A percentile compares a stretch with the other conserved stretches of the same genome.
These are phyloP conservation scores for Oryza australiensis DNA, from an alignment of 176 grass and related monocot species.

Conservation along the genomic window DNA sequence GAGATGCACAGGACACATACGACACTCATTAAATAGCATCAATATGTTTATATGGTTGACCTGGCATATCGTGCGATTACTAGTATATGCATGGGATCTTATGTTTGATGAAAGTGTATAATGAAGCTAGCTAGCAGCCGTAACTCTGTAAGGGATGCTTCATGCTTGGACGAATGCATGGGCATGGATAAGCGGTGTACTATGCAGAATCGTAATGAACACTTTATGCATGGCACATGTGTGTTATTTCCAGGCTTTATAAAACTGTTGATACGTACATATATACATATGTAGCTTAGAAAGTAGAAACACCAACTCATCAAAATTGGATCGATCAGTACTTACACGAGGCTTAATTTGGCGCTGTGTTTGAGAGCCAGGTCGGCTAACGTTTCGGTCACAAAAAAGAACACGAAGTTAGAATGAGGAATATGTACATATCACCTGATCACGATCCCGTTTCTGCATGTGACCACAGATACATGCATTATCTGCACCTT, in stretches of 20 bases:
- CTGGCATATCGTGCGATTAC: too few species aligned
- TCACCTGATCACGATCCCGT: neutral
- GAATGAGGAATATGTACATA: neutral
- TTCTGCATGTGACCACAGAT: neutral
- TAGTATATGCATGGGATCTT: too few species aligned
- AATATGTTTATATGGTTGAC: too few species aligned
- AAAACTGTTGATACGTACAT: neutral
- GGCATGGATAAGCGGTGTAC: too few species aligned
- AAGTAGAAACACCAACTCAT: neutral
- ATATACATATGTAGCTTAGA: neutral
- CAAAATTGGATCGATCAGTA: neutral
- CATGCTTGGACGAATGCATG: too few species aligned
- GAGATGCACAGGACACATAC: too few species aligned
- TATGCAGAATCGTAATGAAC: neutral
- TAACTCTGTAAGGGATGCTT: too few species aligned
- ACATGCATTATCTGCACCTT: neutral
- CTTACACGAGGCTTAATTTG: neutral
- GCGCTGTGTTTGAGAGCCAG: neutral
- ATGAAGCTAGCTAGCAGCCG: too few species aligned
- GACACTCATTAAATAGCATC: too few species aligned
- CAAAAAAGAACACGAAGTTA: neutral
- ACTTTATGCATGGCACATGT: neutral
- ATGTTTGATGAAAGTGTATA: too few species aligned
- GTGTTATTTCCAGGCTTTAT: neutral
- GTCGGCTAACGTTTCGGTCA: neutral